Evolutionary conservation across 2,329 filamentous ascomycete species (phyloP).

Genomic region (Tricladium varicosporioides): DNA sequence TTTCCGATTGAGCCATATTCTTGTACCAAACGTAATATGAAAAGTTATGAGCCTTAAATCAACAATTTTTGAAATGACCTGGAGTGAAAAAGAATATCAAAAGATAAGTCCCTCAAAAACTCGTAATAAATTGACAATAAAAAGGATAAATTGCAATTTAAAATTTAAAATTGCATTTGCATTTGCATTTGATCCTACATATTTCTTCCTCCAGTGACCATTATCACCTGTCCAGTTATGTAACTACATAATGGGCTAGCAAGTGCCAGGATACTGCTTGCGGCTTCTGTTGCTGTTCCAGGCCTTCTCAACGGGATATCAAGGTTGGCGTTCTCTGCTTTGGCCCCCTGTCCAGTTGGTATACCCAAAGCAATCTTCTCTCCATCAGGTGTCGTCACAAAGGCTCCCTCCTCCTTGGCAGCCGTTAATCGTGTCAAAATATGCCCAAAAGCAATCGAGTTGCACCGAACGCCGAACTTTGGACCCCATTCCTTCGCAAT

Average conservation of each 20-base stretch:
- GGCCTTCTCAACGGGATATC: conserved; percentile 80
- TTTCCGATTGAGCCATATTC: too few species aligned
- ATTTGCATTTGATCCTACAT: conserved; percentile 41
- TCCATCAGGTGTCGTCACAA: conserved; percentile 73
- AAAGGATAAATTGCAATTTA: too few species aligned
- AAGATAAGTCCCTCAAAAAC: too few species aligned
- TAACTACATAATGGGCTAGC: conserved; percentile 82
- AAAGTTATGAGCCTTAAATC: too few species aligned
- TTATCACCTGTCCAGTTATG: conserved; percentile 83
- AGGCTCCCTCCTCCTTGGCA: conserved; percentile 81
- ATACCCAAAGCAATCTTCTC: conserved; percentile 74
- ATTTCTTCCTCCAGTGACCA: conserved; percentile 74
- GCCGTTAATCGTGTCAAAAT: conserved; percentile 79
- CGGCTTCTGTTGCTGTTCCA: conserved; percentile 77
- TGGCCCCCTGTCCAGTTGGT: conserved; percentile 54
- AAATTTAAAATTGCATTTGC: too few species aligned
- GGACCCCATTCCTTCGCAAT: conserved; percentile 93
- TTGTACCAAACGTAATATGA: too few species aligned
- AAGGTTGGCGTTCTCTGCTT: conserved; percentile 45
- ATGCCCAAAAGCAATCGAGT: conserved; percentile 81
- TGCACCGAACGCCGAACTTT: conserved; percentile 75
- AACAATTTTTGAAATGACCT: too few species aligned
- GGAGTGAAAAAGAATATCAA: too few species aligned
- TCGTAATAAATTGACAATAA: too few species aligned
- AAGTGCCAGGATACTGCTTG: conserved; percentile 72